Evolutionary conservation across 805 yeast genomes (phyloP).

Genomic region (Torulaspora franciscae): DNA sequence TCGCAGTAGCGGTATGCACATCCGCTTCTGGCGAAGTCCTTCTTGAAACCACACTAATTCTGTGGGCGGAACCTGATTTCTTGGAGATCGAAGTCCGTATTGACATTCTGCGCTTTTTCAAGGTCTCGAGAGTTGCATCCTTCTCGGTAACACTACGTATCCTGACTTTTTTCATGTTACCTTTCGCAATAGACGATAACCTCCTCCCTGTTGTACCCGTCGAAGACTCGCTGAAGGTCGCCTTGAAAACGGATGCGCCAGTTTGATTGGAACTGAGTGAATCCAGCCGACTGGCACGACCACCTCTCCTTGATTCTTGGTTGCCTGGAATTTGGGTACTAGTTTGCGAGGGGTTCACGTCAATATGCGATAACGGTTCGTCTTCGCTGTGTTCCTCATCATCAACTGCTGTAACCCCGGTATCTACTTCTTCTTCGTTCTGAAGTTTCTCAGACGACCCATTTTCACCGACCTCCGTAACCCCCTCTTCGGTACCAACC

Average conservation of each 20-base stretch:
- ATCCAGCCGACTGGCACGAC: constrained; percentile 39
- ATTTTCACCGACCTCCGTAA: neutral
- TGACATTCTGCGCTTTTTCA: constrained; percentile 32
- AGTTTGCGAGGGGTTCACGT: constrained; percentile 5
- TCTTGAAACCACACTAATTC: constrained; percentile 34
- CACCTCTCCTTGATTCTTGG: constrained; percentile 1
- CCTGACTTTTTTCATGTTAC: constrained; percentile 19
- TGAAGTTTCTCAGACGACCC: neutral
- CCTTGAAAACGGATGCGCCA: constrained; percentile 34
- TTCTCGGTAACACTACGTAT: constrained; percentile 23
- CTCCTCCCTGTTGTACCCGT: constrained; percentile 17
- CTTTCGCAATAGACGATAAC: constrained; percentile 25
- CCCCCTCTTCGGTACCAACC: constrained; percentile 1
- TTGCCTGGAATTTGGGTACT: constrained; percentile 9
- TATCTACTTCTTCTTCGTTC: neutral
- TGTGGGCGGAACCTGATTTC: constrained; percentile 30
- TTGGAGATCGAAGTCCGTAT: constrained; percentile 24
- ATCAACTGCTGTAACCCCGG: neutral
- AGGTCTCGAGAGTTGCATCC: constrained; percentile 28
- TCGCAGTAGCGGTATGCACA: constrained; percentile 15
- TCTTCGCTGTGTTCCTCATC: constrained; percentile 2
- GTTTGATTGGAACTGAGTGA: constrained; percentile 35
- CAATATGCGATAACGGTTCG: neutral
- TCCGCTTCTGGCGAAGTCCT: constrained; percentile 22
- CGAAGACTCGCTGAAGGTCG: constrained; percentile 15